Percentiles rank a stretch among this genome's conserved stretches.
These are phyloP conservation scores for Moesziomyces sp. DNA, from an alignment of 1,284 basidiomycete genomes.

Conservation along the genomic window DNA sequence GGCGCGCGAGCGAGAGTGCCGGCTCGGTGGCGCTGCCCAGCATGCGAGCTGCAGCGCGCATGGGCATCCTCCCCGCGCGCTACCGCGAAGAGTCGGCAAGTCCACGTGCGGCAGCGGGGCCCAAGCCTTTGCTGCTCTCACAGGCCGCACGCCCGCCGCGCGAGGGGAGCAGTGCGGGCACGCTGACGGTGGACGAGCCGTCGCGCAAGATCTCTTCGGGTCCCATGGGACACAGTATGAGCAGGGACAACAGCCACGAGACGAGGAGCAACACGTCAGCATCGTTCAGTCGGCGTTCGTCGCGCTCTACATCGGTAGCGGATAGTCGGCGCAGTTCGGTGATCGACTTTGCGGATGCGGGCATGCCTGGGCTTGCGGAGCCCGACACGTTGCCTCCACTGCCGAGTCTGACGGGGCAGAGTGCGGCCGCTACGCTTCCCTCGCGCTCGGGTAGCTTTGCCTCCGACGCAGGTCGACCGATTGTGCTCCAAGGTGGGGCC, in stretches of 20 bases:
- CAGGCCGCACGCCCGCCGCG: constrained; percentile 54
- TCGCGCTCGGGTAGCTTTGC: background rate
- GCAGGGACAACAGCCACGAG: constrained; percentile 20
- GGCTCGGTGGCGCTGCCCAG: constrained; percentile 43
- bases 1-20: constrained; percentile 23
- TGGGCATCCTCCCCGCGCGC: constrained; percentile 38
- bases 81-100: constrained; percentile 25
- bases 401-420: constrained; percentile 33
- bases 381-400: constrained; percentile 15
- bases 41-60: constrained; percentile 46
- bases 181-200: constrained; percentile 34
- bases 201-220: constrained; percentile 58
- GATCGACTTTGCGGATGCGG: constrained; percentile 22
- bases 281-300: constrained; percentile 21
- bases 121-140: constrained; percentile 52
- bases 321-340: constrained; percentile 32
- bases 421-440: background rate
- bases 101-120: constrained; percentile 28
- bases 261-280: constrained; percentile 18
- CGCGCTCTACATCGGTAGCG: constrained; percentile 16
- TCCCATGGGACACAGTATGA: constrained; percentile 48
- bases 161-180: constrained; percentile 34
- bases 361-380: constrained; percentile 27
- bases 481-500: constrained; percentile 6
- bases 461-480: background rate